A percentile compares a stretch with the other conserved stretches of the same genome.
Evolutionary conservation across 768 basidiomycete species (phyloP).

Genomic region (Agaricus subrufescens): DNA sequence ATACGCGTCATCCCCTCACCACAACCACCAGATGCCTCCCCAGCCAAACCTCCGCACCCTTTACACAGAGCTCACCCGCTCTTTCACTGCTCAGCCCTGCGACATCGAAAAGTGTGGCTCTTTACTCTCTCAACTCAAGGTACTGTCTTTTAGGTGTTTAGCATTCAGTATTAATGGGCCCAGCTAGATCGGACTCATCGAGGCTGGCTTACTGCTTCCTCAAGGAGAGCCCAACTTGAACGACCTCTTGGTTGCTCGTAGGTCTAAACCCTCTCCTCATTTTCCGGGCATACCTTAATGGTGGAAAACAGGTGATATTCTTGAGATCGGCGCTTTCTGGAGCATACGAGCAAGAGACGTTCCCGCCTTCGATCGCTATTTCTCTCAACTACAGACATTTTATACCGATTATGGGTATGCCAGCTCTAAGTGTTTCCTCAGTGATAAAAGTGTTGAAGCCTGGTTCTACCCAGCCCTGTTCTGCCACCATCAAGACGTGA

Average conservation of each 20-base stretch:
- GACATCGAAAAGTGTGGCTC: conserved; percentile 64
- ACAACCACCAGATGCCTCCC: conserved; percentile 1
- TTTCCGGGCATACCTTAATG: background rate
- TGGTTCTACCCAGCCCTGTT: conserved; percentile 33
- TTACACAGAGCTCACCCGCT: conserved; percentile 62
- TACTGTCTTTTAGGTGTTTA: conserved; percentile 17
- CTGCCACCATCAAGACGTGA: conserved; percentile 85
- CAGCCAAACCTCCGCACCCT: conserved; percentile 52
- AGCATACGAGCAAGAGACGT: conserved; percentile 86
- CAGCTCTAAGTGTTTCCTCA: background rate
- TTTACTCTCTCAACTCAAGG: conserved; percentile 75
- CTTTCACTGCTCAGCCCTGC: conserved; percentile 60
- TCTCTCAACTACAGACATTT: conserved; percentile 85
- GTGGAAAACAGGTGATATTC: conserved; percentile 67
- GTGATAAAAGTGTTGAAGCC: background rate
- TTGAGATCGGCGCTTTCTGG: conserved; percentile 94
- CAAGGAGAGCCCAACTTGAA: conserved; percentile 54
- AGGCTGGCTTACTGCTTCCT: conserved; percentile 76
- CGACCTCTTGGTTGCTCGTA: conserved; percentile 74
- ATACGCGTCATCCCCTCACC: conserved; percentile 30
- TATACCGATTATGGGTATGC: conserved; percentile 78
- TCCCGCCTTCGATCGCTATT: conserved; percentile 93
- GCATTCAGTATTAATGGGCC: background rate
- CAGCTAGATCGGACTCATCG: conserved; percentile 67
- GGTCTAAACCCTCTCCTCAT: conserved; percentile 20